Base-by-base conservation (phyloP, 2,329 filamentous ascomycete species). In the Pseudogymnoascus sp. region DNA sequence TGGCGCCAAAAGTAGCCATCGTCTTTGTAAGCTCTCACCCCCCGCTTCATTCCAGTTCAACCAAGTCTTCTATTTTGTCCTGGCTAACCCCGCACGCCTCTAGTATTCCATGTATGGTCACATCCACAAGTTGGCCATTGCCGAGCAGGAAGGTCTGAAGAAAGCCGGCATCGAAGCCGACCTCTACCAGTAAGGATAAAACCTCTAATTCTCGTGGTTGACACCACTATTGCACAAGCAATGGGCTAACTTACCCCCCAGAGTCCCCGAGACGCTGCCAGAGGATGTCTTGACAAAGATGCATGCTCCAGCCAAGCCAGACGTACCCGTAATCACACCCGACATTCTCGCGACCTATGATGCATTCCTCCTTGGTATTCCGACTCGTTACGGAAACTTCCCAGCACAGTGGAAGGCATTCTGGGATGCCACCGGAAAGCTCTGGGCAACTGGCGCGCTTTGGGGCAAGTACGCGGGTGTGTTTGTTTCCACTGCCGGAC, bases 91-190 rank as follows among this genome's bases (percentile, higher is more conserved):
- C n/a, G 35, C 62, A 4, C 62, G 3, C 38, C 35, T 63, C 35
- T 66, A 95, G 90, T 96, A 96, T 81, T 96, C 91, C 69, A 90
- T 92, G 85, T 96, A 95, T 79, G 93, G 95, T 78, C 93, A 97
- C 80, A 88, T 97, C 78, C 80, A 83, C 78, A 79, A 87, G 74
- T 77, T 97, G 71, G 95, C 93, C 72, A 87, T 95, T 77, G 91
- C 92, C 68, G 93, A 97, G 82, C 90, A 93, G 83, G 86, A 84
- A 73, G 95, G 95, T 74, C 90, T 97, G 73, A 88, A 93, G 79
- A 86, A 88, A 73, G 92, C 91, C 67, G 95, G 95, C 68, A 93
- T 93, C 68, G 79, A 81, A 50, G 91, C 81, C 77, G 89, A 93
- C 72, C 75, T 97, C 74, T 96, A 81, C 85, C 92, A 96, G 87